These are phyloP conservation scores for Lactifluus volemus DNA, from an alignment of 768 basidiomycete genomes.

Conservation along the genomic window DNA sequence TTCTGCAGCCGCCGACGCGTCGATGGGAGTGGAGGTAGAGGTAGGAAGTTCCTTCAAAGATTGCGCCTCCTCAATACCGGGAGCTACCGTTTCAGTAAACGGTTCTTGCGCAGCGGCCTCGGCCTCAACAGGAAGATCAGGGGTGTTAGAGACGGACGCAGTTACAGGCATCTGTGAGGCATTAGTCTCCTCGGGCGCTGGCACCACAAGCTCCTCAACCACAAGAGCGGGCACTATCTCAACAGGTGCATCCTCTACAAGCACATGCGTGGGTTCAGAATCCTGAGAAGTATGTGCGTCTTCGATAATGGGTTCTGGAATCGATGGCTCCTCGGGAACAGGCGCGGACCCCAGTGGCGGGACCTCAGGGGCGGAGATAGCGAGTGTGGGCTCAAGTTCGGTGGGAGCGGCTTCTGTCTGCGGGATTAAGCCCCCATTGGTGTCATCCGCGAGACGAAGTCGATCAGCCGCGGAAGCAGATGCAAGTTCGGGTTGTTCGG, in stretches of 20 bases:
- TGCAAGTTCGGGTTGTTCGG: neutral
- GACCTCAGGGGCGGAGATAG: neutral
- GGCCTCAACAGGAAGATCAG: neutral
- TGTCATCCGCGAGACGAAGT: neutral
- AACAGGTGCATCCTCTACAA: neutral
- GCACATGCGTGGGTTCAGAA: neutral
- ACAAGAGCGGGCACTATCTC: neutral
- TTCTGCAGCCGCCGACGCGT: neutral
- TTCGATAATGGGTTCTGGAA: neutral
- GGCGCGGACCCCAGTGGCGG: neutral
- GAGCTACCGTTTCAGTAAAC: neutral
- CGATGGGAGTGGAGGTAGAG: neutral
- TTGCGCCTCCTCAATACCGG: neutral
- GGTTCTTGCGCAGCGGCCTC: neutral
- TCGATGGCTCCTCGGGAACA: neutral
- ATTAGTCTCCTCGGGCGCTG: neutral
- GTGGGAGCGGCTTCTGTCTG: constrained; percentile 26
- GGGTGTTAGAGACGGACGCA: neutral
- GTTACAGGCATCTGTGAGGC: neutral
- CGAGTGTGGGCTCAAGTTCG: constrained; percentile 21
- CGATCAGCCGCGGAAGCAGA: neutral
- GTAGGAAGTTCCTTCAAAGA: neutral
- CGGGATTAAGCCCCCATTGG: constrained; percentile 18
- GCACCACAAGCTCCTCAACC: neutral
- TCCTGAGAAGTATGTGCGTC: neutral